Evolutionary conservation across 768 basidiomycete genomes (phyloP), one percentile per base, ranked within the genome.

Genomic region (Fomitopsis serialis): DNA sequence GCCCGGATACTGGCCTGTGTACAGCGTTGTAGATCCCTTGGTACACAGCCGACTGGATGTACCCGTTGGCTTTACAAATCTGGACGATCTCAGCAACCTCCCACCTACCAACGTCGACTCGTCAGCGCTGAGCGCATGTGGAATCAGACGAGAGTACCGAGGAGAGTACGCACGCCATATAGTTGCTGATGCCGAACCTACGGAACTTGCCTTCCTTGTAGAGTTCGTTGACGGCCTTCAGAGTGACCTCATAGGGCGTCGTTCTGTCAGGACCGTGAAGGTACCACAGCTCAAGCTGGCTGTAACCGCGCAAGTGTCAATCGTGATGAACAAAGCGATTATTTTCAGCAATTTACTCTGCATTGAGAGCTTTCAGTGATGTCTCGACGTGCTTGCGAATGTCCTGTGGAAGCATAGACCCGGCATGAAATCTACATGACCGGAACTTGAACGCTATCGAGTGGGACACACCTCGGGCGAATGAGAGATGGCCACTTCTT

Each of bases 161-260:
- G 11, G 11, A 11, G 29, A 32, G 15, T 29, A 60, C 74, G 52
- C 68, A 77, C 61, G 71, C 58, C 55, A 66, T 64, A 59, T 68
- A 77, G 63, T 78, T 75, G 58, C 69, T 71, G 50, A 77, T 64
- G 0, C 73, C 75, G 54, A 76, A 70, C 50, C 71, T 66, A 34
- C 73, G 66, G 64, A 82, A 80, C 56, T 75, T 70, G 1, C 81
- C 78, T 58, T 77, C 75, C 54, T 74, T 70, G 69, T 80, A 64
- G 2, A 78, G 65, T 25, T 78, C 71, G 60, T 81, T 67, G 36
- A 77, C 70, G 1, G 69, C 72, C 49, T 70, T 70, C 11, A 80
- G 59, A 0, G 79, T 79, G 32, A 73, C 75, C 49, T 72, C 70
- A 62, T 73, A 74, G 1, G 74, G 72, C 0, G 70, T 73, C 12